Evolutionary conservation across 2,329 filamentous ascomycete genomes (phyloP), one percentile per base, ranked within the genome.

Genomic region (Aschersonia sp.): DNA sequence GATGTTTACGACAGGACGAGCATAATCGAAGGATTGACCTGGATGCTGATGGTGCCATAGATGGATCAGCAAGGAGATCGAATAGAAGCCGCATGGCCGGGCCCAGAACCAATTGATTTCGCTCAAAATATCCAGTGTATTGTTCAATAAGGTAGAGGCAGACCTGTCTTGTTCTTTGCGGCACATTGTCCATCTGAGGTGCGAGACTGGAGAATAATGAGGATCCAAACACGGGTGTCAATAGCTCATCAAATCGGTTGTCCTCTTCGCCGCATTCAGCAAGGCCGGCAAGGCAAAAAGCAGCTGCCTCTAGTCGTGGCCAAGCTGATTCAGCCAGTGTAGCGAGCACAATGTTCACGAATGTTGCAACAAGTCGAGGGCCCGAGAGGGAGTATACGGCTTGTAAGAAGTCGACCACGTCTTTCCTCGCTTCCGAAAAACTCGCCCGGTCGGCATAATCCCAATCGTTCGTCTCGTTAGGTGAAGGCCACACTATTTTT

Each of bases 341-440:
- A 48, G 71, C 67, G 32, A 78, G 62, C 28, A 75, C 68, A n/a
- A 77, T 58, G 43, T 75, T 68, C 41, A 72, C 71, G 53, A 84
- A 82, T 5, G 72, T 71, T 1, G 70, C 67, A 41, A 84, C 67
- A 9, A 84, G 62, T 38, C 70, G 63, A 30, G 72, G 66, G 0
- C 78, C 78, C 42, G 75, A 72, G 12, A 84, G 64, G 3, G 80
- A 71, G 55, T 82, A 89, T 3, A 82, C 76, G 2, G 83, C 80
- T 54, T 88, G 79, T 31, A 92, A 69, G 46, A 92, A 73, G 59
- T 94, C 86, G 46, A 77, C 74, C n/a, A 89, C 80, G 56, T 94
- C 87, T 54, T 84, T 81, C 31, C 87, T 75, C 45, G 86, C 86
- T 49, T 85, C 80, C 46, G 74, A 71, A 61, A 89, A 89, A 0